Conservation (phyloP, 2,329 filamentous ascomycete genomes). For the Ophiostoma australiae region DNA sequence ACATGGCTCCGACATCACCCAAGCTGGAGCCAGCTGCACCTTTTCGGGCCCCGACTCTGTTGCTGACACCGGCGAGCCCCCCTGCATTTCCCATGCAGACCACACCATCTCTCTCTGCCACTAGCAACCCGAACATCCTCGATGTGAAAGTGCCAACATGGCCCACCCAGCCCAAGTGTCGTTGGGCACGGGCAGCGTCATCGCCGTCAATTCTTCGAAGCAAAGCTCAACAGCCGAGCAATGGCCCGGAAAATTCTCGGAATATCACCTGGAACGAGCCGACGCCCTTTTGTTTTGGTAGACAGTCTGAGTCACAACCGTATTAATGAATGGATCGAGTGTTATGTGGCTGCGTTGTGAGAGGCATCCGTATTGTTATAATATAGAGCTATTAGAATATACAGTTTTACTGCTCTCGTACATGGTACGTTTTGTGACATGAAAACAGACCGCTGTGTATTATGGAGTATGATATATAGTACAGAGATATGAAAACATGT, state of each 20-base stretch:
- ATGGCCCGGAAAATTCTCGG: neutral
- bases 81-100: neutral
- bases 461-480: neutral
- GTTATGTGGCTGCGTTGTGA: neutral
- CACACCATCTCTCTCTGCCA: no score
- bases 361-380: neutral
- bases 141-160: neutral
- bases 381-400: neutral
- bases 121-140: neutral
- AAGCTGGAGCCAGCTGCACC: neutral
- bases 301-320: neutral
- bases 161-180: neutral
- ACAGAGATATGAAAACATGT: neutral
- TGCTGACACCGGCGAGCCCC: conserved; percentile 1
- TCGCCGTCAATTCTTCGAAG: neutral
- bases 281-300: neutral
- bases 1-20: neutral
- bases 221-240: neutral
- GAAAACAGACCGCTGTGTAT: neutral
- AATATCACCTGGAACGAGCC: neutral
- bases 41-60: neutral
- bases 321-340: neutral
- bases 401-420: neutral
- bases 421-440: neutral
- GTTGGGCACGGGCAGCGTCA: neutral